phyloP scores from a whole-genome alignment of 2,329 filamentous ascomycete species.

The Lachnellula willkommii region DNA sequence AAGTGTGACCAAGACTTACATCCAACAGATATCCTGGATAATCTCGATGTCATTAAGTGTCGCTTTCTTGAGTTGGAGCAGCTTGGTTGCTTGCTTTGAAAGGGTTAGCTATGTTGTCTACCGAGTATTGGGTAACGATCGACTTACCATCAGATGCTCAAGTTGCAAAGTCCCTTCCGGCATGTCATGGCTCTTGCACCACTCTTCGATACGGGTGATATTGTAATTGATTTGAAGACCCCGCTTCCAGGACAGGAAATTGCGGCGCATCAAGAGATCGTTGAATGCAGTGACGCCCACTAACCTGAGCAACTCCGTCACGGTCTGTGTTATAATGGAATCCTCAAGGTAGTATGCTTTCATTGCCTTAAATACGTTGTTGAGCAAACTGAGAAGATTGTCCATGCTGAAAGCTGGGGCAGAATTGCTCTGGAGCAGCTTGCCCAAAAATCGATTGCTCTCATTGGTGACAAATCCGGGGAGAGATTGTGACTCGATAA shows the following conservation, averaged over 20 bases:
- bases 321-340: conserved; percentile 88
- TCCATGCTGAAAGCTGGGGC: conserved; percentile 99
- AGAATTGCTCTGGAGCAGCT: conserved; percentile 85
- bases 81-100: conserved; percentile 85
- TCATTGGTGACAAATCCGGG: conserved; percentile 98
- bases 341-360: conserved; percentile 98
- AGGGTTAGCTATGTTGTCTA: conserved; percentile 29
- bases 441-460: conserved; percentile 96
- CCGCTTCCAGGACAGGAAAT: conserved; percentile 99
- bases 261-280: conserved; percentile 92
- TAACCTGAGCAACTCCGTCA: conserved; percentile 86
- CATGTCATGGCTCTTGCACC: conserved; percentile 99
- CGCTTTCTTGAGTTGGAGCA: conserved; percentile 97
- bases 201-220: conserved; percentile 98
- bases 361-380: conserved; percentile 98
- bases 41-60: conserved; percentile 99
- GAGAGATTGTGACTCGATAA: conserved; percentile 97
- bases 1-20: conserved; percentile 55
- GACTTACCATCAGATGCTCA: conserved; percentile 87
- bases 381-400: conserved; percentile 88
- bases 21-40: conserved; percentile 99
- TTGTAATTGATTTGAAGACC: conserved; percentile 99
- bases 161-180: conserved; percentile 95
- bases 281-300: conserved; percentile 99
- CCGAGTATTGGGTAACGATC: background rate